Conservation (phyloP, 192 early-diverging fungal species). For the Coemansia sp. region DNA sequence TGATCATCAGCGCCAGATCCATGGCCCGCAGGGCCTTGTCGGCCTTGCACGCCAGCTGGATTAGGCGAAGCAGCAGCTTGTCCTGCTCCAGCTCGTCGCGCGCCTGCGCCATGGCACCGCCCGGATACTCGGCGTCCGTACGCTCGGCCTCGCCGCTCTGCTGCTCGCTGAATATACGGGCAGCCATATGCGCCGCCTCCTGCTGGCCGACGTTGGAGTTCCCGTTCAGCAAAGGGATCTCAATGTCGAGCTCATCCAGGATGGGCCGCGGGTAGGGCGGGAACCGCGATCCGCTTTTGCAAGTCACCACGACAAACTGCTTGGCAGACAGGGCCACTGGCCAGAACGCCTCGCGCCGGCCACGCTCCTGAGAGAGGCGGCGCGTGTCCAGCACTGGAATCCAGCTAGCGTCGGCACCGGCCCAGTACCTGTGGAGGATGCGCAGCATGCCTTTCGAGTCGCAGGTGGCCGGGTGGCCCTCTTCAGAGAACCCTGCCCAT, state of each 20-base stretch:
- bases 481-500: slow-evolving; percentile 86
- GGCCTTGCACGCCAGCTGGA: slow-evolving; percentile 78
- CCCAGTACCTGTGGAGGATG: slow-evolving; percentile 61
- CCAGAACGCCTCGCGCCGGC: slow-evolving; percentile 69
- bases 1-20: slow-evolving; percentile 66
- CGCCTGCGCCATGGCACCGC: slow-evolving; percentile 11
- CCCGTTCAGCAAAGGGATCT: slow-evolving; percentile 59
- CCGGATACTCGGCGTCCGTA: slow-evolving; percentile 29
- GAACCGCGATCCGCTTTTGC: slow-evolving; percentile 41
- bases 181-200: slow-evolving; percentile 51
- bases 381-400: slow-evolving; percentile 72
- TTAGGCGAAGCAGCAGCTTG: slow-evolving; percentile 67
- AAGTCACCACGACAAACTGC: slow-evolving; percentile 66
- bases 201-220: slow-evolving; percentile 44
- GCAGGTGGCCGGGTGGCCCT: slow-evolving; percentile 65
- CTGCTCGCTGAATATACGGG: slow-evolving; percentile 52
- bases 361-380: slow-evolving; percentile 17
- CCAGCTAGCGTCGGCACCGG: slow-evolving; percentile 59
- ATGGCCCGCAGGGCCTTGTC: slow-evolving; percentile 72
- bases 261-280: slow-evolving; percentile 70
- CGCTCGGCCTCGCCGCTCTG: slow-evolving; percentile 53
- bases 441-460: slow-evolving; percentile 76
- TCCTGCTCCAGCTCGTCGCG: slow-evolving; percentile 68
- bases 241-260: slow-evolving; percentile 56
- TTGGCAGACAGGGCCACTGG: slow-evolving; percentile 71